Evolutionary conservation across 176 grass and related monocot species (phyloP).

Genomic region (Oryza nivara): DNA sequence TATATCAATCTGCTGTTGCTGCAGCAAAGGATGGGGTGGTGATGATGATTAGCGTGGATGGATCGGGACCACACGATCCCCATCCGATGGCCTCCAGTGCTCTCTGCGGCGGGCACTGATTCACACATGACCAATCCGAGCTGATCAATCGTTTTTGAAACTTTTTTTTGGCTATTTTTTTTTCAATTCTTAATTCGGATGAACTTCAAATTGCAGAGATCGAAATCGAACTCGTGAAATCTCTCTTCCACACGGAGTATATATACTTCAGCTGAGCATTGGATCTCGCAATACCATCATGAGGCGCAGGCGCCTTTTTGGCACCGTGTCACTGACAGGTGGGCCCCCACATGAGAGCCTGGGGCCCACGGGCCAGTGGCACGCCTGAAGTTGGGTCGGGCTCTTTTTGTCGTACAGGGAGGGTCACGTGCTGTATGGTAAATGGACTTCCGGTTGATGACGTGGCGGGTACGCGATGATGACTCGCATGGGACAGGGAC

Average conservation of each 20-base stretch:
- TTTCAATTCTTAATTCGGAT: neutral
- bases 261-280: neutral
- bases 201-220: neutral
- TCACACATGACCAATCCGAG: neutral
- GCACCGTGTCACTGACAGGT: neutral
- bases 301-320: neutral
- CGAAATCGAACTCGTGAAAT: no score
- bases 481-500: neutral
- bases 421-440: neutral
- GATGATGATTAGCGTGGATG: neutral
- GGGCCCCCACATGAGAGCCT: neutral
- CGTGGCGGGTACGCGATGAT: constrained; percentile 18
- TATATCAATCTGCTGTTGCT: neutral
- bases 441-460: neutral
- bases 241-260: neutral
- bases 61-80: constrained; percentile 32
- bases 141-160: neutral
- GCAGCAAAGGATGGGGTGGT: neutral
- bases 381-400: neutral
- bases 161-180: neutral
- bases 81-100: constrained; percentile 30
- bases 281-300: neutral
- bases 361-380: neutral
- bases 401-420: neutral
- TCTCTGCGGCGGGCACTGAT: neutral